Evolutionary conservation across 495 filamentous ascomycete species (phyloP).

Genomic region (Penicillium antarcticum): DNA sequence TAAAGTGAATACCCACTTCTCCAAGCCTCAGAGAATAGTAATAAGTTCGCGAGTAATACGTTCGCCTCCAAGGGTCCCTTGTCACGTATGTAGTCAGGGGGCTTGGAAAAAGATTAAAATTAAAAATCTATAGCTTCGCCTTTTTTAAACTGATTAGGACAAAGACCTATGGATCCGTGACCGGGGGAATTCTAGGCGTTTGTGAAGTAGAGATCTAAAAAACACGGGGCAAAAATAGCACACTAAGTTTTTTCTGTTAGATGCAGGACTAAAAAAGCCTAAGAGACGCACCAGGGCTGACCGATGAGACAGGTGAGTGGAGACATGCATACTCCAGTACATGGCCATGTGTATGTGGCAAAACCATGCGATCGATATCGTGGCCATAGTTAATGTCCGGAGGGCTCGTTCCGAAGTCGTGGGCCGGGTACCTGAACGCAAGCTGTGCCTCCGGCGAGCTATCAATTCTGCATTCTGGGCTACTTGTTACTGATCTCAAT

Average conservation of each 20-base stretch:
- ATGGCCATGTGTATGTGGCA: conserved; percentile 19
- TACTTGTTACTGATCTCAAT: background rate
- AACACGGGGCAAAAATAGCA: conserved; percentile 21
- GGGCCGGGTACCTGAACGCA: background rate
- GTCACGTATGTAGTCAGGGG: background rate
- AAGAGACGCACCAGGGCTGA: conserved; percentile 11
- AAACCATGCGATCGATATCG: conserved; percentile 15
- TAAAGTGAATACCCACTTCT: conserved; percentile 7
- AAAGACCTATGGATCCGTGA: background rate
- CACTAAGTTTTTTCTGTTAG: conserved; percentile 7
- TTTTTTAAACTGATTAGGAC: conserved; percentile 13
- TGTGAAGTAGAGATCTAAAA: conserved; percentile 1
- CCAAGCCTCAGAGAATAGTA: background rate
- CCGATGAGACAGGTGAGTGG: conserved; percentile 18
- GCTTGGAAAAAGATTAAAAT: background rate
- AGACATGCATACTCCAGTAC: conserved; percentile 4
- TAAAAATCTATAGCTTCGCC: conserved; percentile 12
- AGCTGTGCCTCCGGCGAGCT: background rate
- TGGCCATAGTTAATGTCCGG: conserved; percentile 10
- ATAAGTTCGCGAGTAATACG: background rate
- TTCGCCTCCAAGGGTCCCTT: conserved; percentile 8
- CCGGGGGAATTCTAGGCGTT: conserved; percentile 6
- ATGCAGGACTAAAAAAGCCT: conserved; percentile 6
- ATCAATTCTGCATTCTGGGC: background rate
- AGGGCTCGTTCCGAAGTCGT: background rate